These are phyloP conservation scores for Peniophora sp. DNA, from an alignment of 1,284 basidiomycete species.

Conservation along the genomic window DNA sequence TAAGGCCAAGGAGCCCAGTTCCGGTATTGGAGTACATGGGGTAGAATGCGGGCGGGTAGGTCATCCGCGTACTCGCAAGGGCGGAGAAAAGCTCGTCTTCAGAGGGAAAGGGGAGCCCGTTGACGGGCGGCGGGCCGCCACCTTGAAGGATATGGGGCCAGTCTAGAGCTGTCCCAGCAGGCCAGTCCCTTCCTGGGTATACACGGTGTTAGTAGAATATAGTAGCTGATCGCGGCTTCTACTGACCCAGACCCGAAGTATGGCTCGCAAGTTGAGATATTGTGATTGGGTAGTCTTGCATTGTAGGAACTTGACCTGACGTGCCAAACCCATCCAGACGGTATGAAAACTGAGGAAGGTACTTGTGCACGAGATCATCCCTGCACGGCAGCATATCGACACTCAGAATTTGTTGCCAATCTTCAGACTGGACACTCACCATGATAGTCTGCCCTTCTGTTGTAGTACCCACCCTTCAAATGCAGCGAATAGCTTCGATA, in stretches of 20 bases:
- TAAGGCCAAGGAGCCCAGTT: slow-evolving; percentile 30
- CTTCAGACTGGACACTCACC: slow-evolving; percentile 19
- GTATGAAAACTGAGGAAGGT: slow-evolving; percentile 26
- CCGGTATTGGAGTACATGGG: slow-evolving; percentile 46
- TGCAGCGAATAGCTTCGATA: slow-evolving; percentile 39
- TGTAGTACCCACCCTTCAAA: slow-evolving; percentile 38
- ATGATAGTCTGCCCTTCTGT: slow-evolving; percentile 31
- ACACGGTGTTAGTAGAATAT: too few species aligned
- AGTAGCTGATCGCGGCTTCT: too few species aligned
- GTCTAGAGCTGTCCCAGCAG: slow-evolving; percentile 26
- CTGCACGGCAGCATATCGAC: slow-evolving; percentile 15
- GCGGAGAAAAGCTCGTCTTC: slow-evolving; percentile 25
- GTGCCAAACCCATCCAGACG: slow-evolving; percentile 10
- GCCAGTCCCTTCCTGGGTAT: slow-evolving; percentile 31
- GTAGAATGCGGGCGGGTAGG: slow-evolving; percentile 32
- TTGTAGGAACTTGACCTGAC: background rate
- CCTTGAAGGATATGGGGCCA: slow-evolving; percentile 28
- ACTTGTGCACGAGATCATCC: slow-evolving; percentile 35
- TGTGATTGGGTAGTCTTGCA: slow-evolving; percentile 27
- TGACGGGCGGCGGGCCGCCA: slow-evolving; percentile 18
- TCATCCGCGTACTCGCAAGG: slow-evolving; percentile 26
- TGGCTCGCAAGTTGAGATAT: slow-evolving; percentile 39
- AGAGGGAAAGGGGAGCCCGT: slow-evolving; percentile 22
- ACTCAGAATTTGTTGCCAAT: background rate
- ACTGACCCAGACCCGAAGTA: slow-evolving; percentile 29